Evolutionary conservation across 2,329 filamentous ascomycete species (phyloP).

Genomic region (Aureobasidium melanogenum): DNA sequence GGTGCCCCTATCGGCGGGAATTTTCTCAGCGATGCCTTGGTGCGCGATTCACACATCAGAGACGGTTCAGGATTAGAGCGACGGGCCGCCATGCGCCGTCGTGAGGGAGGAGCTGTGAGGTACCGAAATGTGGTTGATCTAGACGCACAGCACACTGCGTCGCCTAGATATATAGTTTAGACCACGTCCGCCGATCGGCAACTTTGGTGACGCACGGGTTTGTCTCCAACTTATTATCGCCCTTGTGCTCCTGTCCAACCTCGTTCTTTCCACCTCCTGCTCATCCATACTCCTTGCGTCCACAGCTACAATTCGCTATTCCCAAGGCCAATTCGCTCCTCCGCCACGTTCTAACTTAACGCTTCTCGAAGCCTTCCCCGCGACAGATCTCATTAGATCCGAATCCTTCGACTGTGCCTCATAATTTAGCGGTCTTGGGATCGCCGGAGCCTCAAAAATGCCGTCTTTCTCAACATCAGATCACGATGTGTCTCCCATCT

Average conservation of each 20-base stretch:
- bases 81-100: conserved; percentile 6
- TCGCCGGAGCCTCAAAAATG: conserved; percentile 1
- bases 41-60: not conserved
- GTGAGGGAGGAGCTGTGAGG: not conserved
- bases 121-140: not conserved
- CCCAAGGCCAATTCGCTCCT: not conserved
- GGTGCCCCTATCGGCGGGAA: conserved; percentile 3
- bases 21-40: not conserved
- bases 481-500: conserved; percentile 11
- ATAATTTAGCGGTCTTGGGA: conserved; percentile 1
- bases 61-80: not conserved
- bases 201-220: conserved; percentile 7
- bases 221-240: conserved; percentile 10
- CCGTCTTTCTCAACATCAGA: not conserved
- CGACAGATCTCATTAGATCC: not conserved
- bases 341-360: not conserved
- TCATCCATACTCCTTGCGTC: not conserved
- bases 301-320: not conserved
- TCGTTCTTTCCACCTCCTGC: not conserved
- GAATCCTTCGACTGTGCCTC: conserved; percentile 6
- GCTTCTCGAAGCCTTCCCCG: not conserved
- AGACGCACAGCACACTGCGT: conserved; percentile 2
- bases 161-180: not conserved
- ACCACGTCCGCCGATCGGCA: not conserved
- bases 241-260: conserved; percentile 4